Evolutionary conservation across 371 early-diverging fungal genomes (phyloP).

Genomic region (Mucor mucedo): DNA sequence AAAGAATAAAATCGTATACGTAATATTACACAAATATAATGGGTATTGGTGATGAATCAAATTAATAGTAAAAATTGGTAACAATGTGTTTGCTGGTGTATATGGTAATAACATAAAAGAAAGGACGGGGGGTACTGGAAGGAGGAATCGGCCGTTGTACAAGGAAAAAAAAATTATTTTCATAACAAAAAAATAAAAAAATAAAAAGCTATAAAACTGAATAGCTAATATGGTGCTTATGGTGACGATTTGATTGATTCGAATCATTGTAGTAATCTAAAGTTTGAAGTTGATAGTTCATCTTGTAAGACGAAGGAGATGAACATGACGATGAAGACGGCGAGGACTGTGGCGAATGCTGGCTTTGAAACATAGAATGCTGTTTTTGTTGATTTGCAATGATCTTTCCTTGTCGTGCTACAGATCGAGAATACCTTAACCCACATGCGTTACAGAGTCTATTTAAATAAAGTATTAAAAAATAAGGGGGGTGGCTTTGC

Average conservation of each 20-base stretch:
- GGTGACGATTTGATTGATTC: background rate
- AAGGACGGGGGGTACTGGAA: no score
- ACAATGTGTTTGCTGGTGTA: no score
- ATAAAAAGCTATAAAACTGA: background rate
- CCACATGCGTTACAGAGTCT: constrained; percentile 59
- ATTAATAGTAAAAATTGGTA: no score
- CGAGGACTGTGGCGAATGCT: constrained; percentile 18
- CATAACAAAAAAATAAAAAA: no score
- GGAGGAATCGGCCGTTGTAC: no score
- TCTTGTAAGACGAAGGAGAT: constrained; percentile 4
- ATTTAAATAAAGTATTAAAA: background rate
- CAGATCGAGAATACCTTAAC: constrained; percentile 48
- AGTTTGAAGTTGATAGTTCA: background rate
- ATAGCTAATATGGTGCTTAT: background rate
- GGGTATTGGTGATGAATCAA: background rate
- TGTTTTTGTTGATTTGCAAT: constrained; percentile 26
- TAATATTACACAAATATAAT: constrained; percentile 3
- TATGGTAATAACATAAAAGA: no score
- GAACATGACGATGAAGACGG: constrained; percentile 7
- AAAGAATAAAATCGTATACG: background rate
- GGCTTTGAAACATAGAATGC: constrained; percentile 27
- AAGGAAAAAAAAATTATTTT: no score
- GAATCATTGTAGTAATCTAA: background rate
- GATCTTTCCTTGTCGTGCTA: constrained; percentile 46
- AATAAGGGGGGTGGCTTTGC: no score